Conservation (phyloP, 441 rosid genomes). For the Manihot esculenta region DNA sequence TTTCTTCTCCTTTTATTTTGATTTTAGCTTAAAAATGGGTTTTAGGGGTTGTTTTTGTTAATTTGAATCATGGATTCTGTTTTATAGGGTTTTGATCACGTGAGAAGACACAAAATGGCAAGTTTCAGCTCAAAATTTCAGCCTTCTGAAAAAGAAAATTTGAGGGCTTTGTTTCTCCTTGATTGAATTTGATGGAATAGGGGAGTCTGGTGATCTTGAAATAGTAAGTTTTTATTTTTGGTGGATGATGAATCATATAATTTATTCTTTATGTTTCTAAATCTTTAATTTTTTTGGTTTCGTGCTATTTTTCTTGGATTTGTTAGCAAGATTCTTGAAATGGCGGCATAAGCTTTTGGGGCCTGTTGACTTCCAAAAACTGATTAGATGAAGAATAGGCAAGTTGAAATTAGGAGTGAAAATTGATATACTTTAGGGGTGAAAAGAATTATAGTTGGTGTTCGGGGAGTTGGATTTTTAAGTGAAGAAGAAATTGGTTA, state of each 20-base stretch:
- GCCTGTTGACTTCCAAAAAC: neutral
- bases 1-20: neutral
- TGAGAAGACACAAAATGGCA: conserved; percentile 13
- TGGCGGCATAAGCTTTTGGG: neutral
- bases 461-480: neutral
- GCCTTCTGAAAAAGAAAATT: neutral
- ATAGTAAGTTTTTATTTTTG: conserved; percentile 8
- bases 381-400: neutral
- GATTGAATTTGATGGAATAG: conserved; percentile 7
- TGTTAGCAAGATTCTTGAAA: neutral
- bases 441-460: neutral
- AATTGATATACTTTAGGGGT: conserved; percentile 6
- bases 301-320: neutral
- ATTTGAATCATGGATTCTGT: conserved; percentile 1
- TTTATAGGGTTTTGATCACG: conserved; percentile 13
- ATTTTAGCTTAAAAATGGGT: neutral
- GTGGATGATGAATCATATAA: neutral
- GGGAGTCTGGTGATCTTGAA: neutral
- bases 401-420: neutral
- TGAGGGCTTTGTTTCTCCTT: conserved; percentile 9
- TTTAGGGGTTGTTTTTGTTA: neutral
- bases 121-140: neutral
- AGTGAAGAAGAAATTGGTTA: neutral
- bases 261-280: conserved; percentile 3
- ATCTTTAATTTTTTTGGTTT: neutral